Evolutionary conservation across 2,329 filamentous ascomycete species (phyloP), one percentile per base, ranked within the genome.

Genomic region (Hypoxylon sp.): DNA sequence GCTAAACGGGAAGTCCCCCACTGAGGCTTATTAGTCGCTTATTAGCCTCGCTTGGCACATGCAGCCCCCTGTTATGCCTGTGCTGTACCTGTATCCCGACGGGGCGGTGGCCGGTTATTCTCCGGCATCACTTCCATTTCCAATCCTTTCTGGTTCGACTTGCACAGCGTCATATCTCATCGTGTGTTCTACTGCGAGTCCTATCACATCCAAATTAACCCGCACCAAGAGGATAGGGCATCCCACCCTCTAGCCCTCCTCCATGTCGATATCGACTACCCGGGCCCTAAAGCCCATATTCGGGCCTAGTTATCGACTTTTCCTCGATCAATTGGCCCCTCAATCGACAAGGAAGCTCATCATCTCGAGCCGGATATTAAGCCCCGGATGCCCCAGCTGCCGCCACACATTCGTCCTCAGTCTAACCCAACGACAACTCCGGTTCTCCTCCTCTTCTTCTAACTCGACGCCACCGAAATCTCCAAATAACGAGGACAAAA

Each of bases 401-500:
- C 71, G 67, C 9, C 63, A 73, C 63, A 72, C 61, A 61, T 67
- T 69, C 50, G 36, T 59, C n/a, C 38, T 69, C 21, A 62, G 63
- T 49, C 23, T 68, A 28, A 73, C 68, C 21, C 73, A 66, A 38
- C 71, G 63, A 38, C 65, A 69, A 14, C 55, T 73, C 5, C 76
- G 75, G 2, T 73, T 75, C 30, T 80, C 74, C 56, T 80, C 80
- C 78, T 72, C 74, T 53, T 80, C 80, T 78, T 72, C 74, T 21
- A 75, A 69, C 32, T 61, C 75, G 14, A 75, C 74, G 28, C 60
- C 49, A 23, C 69, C 36, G 2, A 68, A 56, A 34, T 63, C 46
- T 57, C 56, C 64, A 28, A 57, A 23, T 19, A 21, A 49, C 28
- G 48, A 58, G 7, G 62, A 28, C 14, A 51, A 43, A 14, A 63